A percentile compares a stretch with the other conserved stretches of the same genome.
Conservation (phyloP, 495 filamentous ascomycete genomes). For the Choiromyces venosus region DNA sequence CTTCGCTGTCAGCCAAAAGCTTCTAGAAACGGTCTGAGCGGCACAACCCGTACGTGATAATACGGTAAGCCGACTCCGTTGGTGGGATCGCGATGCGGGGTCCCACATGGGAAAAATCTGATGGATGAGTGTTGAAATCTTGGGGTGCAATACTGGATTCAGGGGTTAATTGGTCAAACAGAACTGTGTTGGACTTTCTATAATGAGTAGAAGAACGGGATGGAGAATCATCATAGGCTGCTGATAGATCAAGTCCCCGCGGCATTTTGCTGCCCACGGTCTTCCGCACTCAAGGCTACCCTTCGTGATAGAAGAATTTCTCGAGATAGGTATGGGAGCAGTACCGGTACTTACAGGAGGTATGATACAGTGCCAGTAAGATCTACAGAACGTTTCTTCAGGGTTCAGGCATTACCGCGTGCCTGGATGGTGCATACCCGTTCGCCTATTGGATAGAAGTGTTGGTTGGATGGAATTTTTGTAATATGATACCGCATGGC, state of each 20-base stretch:
- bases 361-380: background rate
- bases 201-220: background rate
- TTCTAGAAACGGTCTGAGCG: constrained; percentile 2
- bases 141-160: background rate
- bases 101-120: background rate
- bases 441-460: background rate
- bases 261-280: background rate
- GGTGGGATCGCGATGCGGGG: constrained; percentile 1
- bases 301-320: background rate
- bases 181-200: background rate
- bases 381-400: background rate
- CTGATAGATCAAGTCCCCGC: background rate
- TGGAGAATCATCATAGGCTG: background rate
- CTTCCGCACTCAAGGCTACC: background rate
- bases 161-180: background rate
- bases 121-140: background rate
- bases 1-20: background rate
- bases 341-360: background rate
- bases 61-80: background rate
- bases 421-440: background rate
- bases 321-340: background rate
- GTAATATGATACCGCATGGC: background rate
- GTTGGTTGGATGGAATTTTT: background rate
- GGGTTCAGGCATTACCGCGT: background rate
- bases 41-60: background rate